Percentiles rank a stretch among this genome's conserved stretches.
Evolutionary conservation across 495 filamentous ascomycete genomes (phyloP).

Genomic region (Hyaloscypha finlandica): DNA sequence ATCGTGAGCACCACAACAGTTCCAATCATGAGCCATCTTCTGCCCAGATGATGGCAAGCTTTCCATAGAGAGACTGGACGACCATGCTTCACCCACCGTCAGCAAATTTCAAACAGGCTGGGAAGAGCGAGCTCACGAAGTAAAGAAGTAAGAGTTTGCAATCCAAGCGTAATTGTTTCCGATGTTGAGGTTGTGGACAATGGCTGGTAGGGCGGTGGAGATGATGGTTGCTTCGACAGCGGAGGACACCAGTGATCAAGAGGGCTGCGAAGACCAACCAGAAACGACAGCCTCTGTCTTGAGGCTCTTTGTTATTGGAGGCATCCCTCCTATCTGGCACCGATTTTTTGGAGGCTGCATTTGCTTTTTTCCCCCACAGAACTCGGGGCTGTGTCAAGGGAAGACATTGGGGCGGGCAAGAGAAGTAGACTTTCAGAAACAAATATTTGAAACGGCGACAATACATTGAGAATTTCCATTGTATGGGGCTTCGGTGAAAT

Average conservation of each 20-base stretch:
- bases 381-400: neutral
- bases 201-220: too few species aligned
- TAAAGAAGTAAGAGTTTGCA: conserved; percentile 41
- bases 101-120: neutral
- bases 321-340: neutral
- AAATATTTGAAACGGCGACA: too few species aligned
- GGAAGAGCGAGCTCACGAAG: conserved; percentile 18
- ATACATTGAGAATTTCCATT: too few species aligned
- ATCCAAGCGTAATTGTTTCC: conserved; percentile 44
- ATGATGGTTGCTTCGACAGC: conserved; percentile 36
- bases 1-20: too few species aligned
- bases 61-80: conserved; percentile 39
- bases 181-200: conserved; percentile 30
- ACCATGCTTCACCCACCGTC: conserved; percentile 1
- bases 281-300: conserved; percentile 19
- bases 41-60: conserved; percentile 54
- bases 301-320: neutral
- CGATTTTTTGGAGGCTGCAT: neutral
- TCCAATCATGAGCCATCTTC: conserved; percentile 48
- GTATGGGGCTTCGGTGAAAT: too few species aligned
- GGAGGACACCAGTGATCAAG: conserved; percentile 21
- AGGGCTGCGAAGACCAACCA: conserved; percentile 34
- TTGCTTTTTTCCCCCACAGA: too few species aligned
- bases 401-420: neutral
- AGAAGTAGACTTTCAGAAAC: too few species aligned